Evolutionary conservation across 805 yeast genomes (phyloP).

Genomic region (Wickerhamomyces tratensis): DNA sequence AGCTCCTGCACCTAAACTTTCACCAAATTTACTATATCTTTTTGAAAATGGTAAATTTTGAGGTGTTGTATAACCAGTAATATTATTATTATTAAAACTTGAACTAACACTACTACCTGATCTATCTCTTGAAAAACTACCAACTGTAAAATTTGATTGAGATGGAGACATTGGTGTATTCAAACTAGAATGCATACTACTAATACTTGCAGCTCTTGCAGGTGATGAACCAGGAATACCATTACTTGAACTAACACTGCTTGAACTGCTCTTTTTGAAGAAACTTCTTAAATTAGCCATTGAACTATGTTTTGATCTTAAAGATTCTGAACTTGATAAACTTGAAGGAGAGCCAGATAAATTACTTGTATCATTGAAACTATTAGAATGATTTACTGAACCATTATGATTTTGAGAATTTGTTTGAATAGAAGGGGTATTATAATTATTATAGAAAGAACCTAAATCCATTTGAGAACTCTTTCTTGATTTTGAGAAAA

Average conservation of each 20-base stretch:
- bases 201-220: conserved; percentile 12
- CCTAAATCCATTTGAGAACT: conserved; percentile 21
- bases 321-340: conserved; percentile 17
- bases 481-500: conserved; percentile 37
- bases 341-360: conserved; percentile 17
- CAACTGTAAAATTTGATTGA: conserved; percentile 7
- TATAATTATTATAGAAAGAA: conserved; percentile 15
- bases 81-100: conserved; percentile 27
- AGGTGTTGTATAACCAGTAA: conserved; percentile 27
- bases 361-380: conserved; percentile 17
- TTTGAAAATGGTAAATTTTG: conserved; percentile 51
- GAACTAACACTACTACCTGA: conserved; percentile 14
- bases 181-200: conserved; percentile 3
- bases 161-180: conserved; percentile 11
- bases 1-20: conserved; percentile 88
- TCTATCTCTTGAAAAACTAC: conserved; percentile 12
- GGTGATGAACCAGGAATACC: conserved; percentile 11
- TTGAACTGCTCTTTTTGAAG: conserved; percentile 36
- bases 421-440: not conserved
- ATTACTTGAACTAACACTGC: conserved; percentile 1
- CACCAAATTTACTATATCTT: conserved; percentile 75
- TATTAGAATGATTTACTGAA: conserved; percentile 16
- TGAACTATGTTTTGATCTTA: conserved; percentile 57
- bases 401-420: no score
- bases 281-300: conserved; percentile 73